Base-by-base conservation (phyloP, 2,329 filamentous ascomycete genomes). In the Fusarium coicis region DNA sequence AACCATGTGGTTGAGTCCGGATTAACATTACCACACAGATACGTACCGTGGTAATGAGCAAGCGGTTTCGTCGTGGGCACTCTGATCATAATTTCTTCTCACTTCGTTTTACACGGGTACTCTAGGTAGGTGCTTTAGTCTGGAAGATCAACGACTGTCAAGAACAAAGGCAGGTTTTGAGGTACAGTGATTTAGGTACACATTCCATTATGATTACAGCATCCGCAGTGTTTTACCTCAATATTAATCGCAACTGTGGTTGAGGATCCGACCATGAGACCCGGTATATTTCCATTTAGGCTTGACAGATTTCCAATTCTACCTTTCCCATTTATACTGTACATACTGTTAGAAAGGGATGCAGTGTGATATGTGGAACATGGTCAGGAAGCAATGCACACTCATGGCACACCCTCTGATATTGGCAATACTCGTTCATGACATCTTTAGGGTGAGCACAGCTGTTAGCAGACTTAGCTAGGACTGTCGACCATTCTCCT, bases 1-100 rank as follows among this genome's bases (percentile, higher is more conserved):
- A 44, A 65, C 76, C 75, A 74, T 76, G 75, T 74, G 76, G 76
- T 61, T 56, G 59, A 70, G 70, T 75, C 57, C n/a, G 14, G 40
- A 50, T n/a, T 36, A n/a, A n/a, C 34, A 47, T 40, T 40, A 36
- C 53, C 21, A 46, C 26, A 15, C 23, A 63, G 23, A 55, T 64
- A 64, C 57, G 57, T 63, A 40, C 56, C n/a, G 40, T 19, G 26
- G 44, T 30, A 16, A n/a, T 18, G 21, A 40, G 19, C 32, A 37
- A 37, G 40, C 23, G 23, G 18, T n/a, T 44, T 40, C 39, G 40
- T 37, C 36, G 58, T 62, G 21, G 42, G n/a, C 32, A 57, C 28
- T 58, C 54, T 50, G n/a, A 52, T 26, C 30, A 36, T 34, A 36
- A 36, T 16, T 39, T 44, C 44, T 30, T 52, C 40, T 46, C 44